phyloP scores from a whole-genome alignment of 441 rosid genomes.

The Erodium texanum region DNA sequence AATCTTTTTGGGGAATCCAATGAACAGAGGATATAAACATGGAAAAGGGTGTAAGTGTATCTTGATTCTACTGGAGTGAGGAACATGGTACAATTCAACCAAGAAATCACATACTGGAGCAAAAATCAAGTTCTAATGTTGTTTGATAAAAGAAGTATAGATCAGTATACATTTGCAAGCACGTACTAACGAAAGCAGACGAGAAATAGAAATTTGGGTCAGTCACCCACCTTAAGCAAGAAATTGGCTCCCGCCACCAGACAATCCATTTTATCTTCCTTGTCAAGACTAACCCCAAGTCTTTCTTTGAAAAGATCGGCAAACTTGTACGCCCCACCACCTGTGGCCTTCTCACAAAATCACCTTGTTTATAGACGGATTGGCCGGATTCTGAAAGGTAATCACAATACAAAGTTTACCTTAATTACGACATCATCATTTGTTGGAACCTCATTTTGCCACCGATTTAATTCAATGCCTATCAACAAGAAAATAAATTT shows the following conservation, averaged over 20 bases:
- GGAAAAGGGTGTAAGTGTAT: background rate
- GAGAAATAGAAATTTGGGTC: constrained; percentile 5
- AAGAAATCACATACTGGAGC: constrained; percentile 1
- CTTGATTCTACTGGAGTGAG: constrained; percentile 2
- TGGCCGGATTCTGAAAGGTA: constrained; percentile 6
- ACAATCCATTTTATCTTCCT: constrained; percentile 99
- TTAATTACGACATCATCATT: constrained; percentile 44
- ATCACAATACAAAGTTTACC: constrained; percentile 28
- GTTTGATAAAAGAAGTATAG: background rate
- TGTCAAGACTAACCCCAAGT: constrained; percentile 89
- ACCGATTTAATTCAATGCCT: constrained; percentile 43
- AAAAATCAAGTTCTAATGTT: background rate
- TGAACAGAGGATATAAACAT: background rate
- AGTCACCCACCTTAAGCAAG: constrained; percentile 65
- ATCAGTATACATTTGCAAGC: background rate
- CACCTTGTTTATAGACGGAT: constrained; percentile 20
- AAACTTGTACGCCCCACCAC: constrained; percentile 95
- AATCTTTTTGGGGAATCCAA: background rate
- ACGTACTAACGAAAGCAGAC: background rate
- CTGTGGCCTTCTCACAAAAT: constrained; percentile 75
- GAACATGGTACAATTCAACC: background rate
- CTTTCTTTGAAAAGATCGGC: constrained; percentile 91
- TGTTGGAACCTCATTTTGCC: constrained; percentile 34
- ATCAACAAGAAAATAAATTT: constrained; percentile 10
- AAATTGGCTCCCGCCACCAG: constrained; percentile 98